These are phyloP conservation scores for Penicillium occitanis DNA, from an alignment of 2,329 filamentous ascomycete species.

Conservation along the genomic window DNA sequence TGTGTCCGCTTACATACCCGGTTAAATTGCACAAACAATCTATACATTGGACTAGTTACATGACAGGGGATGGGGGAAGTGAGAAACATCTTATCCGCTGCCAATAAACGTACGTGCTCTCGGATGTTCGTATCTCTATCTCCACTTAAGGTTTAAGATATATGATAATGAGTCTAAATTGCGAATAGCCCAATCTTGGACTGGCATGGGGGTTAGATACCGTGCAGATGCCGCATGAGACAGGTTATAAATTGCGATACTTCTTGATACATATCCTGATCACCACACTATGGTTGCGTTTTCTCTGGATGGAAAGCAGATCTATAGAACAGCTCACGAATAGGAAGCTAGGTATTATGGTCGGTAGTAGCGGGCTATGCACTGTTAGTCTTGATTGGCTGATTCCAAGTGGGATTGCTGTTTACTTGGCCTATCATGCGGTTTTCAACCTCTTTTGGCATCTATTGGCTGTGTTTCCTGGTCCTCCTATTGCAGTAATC, in stretches of 20 bases:
- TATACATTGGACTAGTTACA: not conserved
- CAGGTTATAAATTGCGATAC: not conserved
- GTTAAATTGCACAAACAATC: not conserved
- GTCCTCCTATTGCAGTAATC: slow-evolving; percentile 30
- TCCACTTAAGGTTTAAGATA: not conserved
- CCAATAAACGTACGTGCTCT: not conserved
- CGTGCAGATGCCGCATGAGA: not conserved
- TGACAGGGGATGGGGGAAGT: not conserved
- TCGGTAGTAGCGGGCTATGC: not conserved
- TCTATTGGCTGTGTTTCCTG: slow-evolving; percentile 31
- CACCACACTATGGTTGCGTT: not conserved
- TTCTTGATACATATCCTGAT: not conserved
- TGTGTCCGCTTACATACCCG: too few relatives aligned
- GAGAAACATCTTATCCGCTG: not conserved
- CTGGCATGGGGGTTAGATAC: not conserved
- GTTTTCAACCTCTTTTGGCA: slow-evolving; percentile 21
- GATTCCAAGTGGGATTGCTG: not conserved
- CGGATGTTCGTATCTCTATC: not conserved
- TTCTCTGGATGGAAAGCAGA: not conserved
- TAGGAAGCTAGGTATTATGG: not conserved
- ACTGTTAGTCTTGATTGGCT: slow-evolving; percentile 4
- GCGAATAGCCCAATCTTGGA: not conserved
- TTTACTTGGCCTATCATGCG: slow-evolving; percentile 2
- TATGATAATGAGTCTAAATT: not conserved
- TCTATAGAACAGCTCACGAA: not conserved